Evolutionary conservation across 2,329 filamentous ascomycete species (phyloP), one percentile per base, ranked within the genome.

Genomic region (Periconia macrospinosa): DNA sequence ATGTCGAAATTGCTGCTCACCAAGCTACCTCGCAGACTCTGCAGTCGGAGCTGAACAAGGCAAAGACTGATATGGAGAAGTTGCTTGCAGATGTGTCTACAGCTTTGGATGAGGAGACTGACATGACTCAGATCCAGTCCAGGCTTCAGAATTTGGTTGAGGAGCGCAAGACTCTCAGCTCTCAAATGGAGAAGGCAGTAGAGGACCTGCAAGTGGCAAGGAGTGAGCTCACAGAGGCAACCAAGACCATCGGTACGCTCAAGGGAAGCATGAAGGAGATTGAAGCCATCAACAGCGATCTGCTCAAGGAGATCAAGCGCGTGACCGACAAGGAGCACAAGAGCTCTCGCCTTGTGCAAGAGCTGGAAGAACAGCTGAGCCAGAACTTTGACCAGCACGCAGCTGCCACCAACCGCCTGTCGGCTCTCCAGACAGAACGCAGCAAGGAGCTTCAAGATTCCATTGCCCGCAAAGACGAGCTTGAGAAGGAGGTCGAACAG

Each of bases 311-410:
- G 62, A 78, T 87, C 20, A 79, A 83, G 57, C 78, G 78, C 58
- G 77, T 86, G 52, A 79, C 76, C 19, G 77, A 79, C 15, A 84
- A 85, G 76, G 96, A 95, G 80, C 88, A 91, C 78, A 97, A 96
- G 82, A 95, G 94, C 74, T 89, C 90, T 41, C 86, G 91, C 19
- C 81, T 99, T 13, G 91, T 99, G 9, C 91, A 97, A 72, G 93
- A 99, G 76, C 86, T 99, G 6, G 94, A 99, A 75, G 93, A 97
- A 66, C 94, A 99, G 74, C 86, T 99, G 50, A 92, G 93, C 69
- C 91, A 84, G 71, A 97, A 94, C 76, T 99, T 92, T 75, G 94
- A 99, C 68, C 90, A 96, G 71, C 92, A 93, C 55, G 91, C 97
- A 69, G 80, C 86, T 55, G 87, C 88, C 13, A 92, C 85, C 73